Percentiles rank a stretch among this genome's conserved stretches.
Conservation (phyloP, 2,329 filamentous ascomycete species). For the Fonsecaea nubica region DNA sequence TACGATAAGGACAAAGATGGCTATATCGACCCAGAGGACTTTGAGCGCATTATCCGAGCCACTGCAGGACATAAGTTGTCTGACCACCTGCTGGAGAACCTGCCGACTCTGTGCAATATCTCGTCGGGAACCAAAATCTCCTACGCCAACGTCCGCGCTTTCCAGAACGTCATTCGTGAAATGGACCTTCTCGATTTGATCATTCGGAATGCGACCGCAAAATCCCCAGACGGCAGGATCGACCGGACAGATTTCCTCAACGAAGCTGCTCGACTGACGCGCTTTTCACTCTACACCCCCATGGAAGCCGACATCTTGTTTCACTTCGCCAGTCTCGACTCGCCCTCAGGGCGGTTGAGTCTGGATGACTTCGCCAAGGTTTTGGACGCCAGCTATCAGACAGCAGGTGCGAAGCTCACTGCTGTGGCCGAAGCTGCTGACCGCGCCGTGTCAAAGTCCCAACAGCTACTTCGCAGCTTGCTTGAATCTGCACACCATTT, state of each 20-base stretch:
- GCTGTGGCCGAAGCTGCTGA: conserved; percentile 49
- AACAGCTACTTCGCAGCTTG: conserved; percentile 67
- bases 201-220: conserved; percentile 81
- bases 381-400: conserved; percentile 89
- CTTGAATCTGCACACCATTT: conserved; percentile 90
- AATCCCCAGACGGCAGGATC: conserved; percentile 89
- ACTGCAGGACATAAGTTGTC: conserved; percentile 96
- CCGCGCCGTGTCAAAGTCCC: conserved; percentile 62
- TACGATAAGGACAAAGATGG: conserved; percentile 93
- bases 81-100: conserved; percentile 89
- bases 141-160: conserved; percentile 95
- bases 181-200: conserved; percentile 98
- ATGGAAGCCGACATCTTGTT: conserved; percentile 99
- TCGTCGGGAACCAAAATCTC: conserved; percentile 90
- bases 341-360: conserved; percentile 82
- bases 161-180: conserved; percentile 96
- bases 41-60: conserved; percentile 94
- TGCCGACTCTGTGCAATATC: conserved; percentile 94
- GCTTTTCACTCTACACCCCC: conserved; percentile 94
- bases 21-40: conserved; percentile 93
- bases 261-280: conserved; percentile 86
- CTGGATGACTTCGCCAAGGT: conserved; percentile 91
- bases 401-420: conserved; percentile 59
- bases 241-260: conserved; percentile 93
- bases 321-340: conserved; percentile 93